Base-by-base conservation (phyloP, 805 yeast genomes). In the Metschnikowia anglica region DNA sequence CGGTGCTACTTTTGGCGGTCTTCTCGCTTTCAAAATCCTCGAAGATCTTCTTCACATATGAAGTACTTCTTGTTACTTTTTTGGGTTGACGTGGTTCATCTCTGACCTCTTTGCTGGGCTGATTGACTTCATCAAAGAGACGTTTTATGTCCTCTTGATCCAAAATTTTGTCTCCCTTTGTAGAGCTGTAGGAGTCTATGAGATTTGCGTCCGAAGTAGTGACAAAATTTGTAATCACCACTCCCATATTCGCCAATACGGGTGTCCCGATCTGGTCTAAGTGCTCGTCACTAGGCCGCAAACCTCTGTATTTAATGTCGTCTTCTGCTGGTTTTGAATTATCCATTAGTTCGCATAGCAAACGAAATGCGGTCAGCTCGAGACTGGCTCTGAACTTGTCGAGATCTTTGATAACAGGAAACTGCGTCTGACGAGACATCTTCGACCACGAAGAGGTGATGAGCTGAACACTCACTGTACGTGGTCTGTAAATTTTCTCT, bases 151-250 rank as follows among this genome's bases (percentile, higher is more conserved):
- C 39, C 15, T 49, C 52, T 31, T 41, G 37, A 6, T 37, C 37
- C 16, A 18, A 5, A 3, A 24, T 43, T 7, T 40, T 13, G 8
- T 34, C 30, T 23, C 13, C 26, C 19, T 21, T 29, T 12, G 28
- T 7, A 3, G 43, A 34, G 25, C 59, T 51, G 41, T 64, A 67
- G 1, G 65, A 31, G 41, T 66, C 74, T 19, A 62, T 67, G 28
- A 70, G 55, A 21, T 55, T 55, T 11, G 58, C 54, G 12, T 69
- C 64, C 24, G 63, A 67, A 0, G 72, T 51, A 15, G 68, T 65
- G 29, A 76, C 79, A 55, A 85, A 80, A 43, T 76, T 78, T 3
- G 83, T 69, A 2, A 83, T 61, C 0, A 72, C 67, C 46, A 84
- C 59, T 18, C 77, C 74, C 44, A 82, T 62, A 44, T 76, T 73